Evolutionary conservation across 2,329 filamentous ascomycete species (phyloP), one percentile per base, ranked within the genome.

Genomic region (Incumbomyces lentus): DNA sequence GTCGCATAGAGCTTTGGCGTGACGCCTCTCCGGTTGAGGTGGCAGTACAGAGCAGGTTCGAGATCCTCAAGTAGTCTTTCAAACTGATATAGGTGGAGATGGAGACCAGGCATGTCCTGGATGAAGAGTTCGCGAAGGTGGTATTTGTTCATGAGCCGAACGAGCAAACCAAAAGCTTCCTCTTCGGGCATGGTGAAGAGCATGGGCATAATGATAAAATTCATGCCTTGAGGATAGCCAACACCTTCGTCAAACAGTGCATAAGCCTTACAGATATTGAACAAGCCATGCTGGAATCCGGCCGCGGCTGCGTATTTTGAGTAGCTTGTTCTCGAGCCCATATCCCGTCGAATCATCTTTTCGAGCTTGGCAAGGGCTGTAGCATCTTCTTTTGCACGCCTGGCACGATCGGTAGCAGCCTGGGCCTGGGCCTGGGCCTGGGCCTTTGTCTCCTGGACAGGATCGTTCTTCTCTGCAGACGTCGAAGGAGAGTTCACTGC

Each of bases 101-200:
- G 93, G 12, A 98, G 73, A 12, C 92, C 92, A 6, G 89, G 86
- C 92, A 98, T 98, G 58, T 95, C 92, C 53, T 90, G 82, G 43
- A 93, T 79, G 60, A 96, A 98, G 59, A 98, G 77, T 54, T 95
- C 88, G 37, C 92, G 84, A 29, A 98, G 72, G 49, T 87, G 81
- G 64, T 96, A 98, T 55, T 95, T 86, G 68, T 93, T 93, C 92
- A 98, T 98, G 45, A 98, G 68, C 53, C 87, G 82, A 14, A 95
- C 88, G 19, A 98, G 77, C 14, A 98, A 71, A 58, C 87, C 92
- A 61, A 98, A 98, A 0, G 92, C 90, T 67, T 98, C 92, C 61
- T 94, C 88, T 66, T 96, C 90, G 2, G 89, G 85, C 89, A 96
- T 95, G 81, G 95, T 96, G 69, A 98, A 95, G 1, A 98, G 72